These are phyloP conservation scores for Aspergillus texensis DNA, from an alignment of 2,329 filamentous ascomycete species.

Conservation along the genomic window DNA sequence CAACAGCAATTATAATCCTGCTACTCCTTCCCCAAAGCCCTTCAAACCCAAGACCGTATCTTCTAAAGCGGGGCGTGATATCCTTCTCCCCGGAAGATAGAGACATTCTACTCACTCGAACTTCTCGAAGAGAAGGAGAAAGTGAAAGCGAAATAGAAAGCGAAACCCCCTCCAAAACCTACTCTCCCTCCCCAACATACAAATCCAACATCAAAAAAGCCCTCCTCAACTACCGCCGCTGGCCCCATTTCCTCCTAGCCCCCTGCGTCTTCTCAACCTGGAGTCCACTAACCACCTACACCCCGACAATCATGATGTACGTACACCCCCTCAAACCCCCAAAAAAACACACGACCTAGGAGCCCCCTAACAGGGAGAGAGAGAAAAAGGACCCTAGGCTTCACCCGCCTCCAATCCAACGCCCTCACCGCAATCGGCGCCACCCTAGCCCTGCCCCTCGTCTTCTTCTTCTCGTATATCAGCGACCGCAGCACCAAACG, in stretches of 20 bases:
- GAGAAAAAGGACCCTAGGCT: slow-evolving; percentile 41
- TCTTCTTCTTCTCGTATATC: slow-evolving; percentile 53
- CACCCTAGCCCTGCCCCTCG: slow-evolving; percentile 48
- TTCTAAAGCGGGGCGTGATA: neutral
- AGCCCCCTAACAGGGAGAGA: too few species aligned
- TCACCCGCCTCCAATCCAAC: slow-evolving; percentile 51
- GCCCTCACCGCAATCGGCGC: slow-evolving; percentile 43
- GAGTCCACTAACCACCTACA: slow-evolving; percentile 57
- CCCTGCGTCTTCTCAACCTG: slow-evolving; percentile 57
- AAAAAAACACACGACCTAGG: too few species aligned
- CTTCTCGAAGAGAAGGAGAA: neutral
- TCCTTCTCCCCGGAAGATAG: neutral
- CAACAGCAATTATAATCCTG: slow-evolving; percentile 43
- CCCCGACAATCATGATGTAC: slow-evolving; percentile 40
- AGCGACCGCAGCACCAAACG: slow-evolving; percentile 52
- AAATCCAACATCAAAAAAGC: slow-evolving; percentile 47
- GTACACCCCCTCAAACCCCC: neutral
- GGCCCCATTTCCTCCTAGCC: slow-evolving; percentile 54
- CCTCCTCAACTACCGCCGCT: slow-evolving; percentile 49
- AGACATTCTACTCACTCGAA: neutral
- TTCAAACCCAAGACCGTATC: neutral
- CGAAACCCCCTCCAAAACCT: neutral
- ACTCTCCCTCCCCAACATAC: slow-evolving; percentile 32
- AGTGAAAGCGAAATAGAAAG: neutral
- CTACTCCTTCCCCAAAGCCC: slow-evolving; percentile 35